Evolutionary conservation across 495 filamentous ascomycete genomes (phyloP), one percentile per base, ranked within the genome.

Genomic region (Hypoxylon lienhwacheense): DNA sequence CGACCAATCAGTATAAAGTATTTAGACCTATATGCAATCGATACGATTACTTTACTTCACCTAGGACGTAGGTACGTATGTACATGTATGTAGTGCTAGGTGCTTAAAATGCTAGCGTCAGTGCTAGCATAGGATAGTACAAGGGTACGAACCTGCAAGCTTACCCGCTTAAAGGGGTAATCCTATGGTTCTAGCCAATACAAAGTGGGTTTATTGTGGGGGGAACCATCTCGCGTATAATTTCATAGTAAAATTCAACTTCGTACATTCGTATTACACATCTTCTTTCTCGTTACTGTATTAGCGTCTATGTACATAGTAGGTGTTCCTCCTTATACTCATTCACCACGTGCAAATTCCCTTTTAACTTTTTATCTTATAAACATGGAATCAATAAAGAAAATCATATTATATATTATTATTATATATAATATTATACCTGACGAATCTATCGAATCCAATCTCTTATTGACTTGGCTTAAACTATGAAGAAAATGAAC

Each of bases 61-160:
- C 22, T 43, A 41, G 10, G 20, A 39, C 35, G 6, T 39, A 25
- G 10, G 20, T 25, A 43, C 15, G 33, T 31, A 50, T 24, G 39
- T 35, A 31, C 19, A 24, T 10, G n/a, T n/a, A n/a, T n/a, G n/a
- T n/a, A n/a, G n/a, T n/a, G n/a, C n/a, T n/a, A n/a, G n/a, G n/a
- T n/a, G n/a, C n/a, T n/a, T n/a, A n/a, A n/a, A n/a, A 33, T 8
- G 1, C 12, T 16, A 35, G 1, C 5, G 14, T 3, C 7, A 35
- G 14, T 4, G 17, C 11, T 11, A 33, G n/a, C 5, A 33, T 14
- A 33, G n/a, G 34, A 17, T 20, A 2, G 16, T 37, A 21, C 21
- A 20, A 21, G 22, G 31, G 28, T 45, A 51, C 55, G 52, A 52
- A 55, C 55, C 45, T 5, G 55, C 50, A 61, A 61, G 52, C 35